These are phyloP conservation scores for Penicillium sp. DNA, from an alignment of 2,329 filamentous ascomycete genomes.

Conservation along the genomic window DNA sequence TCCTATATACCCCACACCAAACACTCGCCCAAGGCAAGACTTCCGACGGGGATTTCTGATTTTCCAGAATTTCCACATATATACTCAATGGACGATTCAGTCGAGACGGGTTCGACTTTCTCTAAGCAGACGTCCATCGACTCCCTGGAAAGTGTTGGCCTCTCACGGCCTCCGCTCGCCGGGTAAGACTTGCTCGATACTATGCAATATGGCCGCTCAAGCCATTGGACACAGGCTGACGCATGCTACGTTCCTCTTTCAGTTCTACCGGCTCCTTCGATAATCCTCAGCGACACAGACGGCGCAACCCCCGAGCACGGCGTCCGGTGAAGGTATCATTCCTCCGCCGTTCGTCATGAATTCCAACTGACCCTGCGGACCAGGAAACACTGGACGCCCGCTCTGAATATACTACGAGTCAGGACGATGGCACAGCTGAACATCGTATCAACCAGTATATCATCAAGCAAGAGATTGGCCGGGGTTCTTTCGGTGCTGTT, in stretches of 20 bases:
- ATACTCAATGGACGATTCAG: slow-evolving; percentile 22
- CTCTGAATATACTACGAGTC: slow-evolving; percentile 83
- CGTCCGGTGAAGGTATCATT: slow-evolving; percentile 64
- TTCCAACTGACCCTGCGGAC: slow-evolving; percentile 13
- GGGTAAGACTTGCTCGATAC: background rate
- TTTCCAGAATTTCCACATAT: background rate
- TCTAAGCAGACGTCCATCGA: slow-evolving; percentile 16
- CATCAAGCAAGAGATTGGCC: slow-evolving; percentile 93
- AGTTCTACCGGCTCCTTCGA: slow-evolving; percentile 54
- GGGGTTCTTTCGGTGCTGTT: slow-evolving; percentile 92
- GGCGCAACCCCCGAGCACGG: slow-evolving; percentile 62
- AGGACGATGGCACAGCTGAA: slow-evolving; percentile 77
- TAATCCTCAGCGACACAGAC: slow-evolving; percentile 69
- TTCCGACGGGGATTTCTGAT: too few species aligned
- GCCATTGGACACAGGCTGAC: slow-evolving; percentile 2
- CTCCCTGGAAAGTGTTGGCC: slow-evolving; percentile 11
- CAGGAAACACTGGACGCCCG: slow-evolving; percentile 91
- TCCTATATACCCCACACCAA: slow-evolving; percentile 27
- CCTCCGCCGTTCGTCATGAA: slow-evolving; percentile 3
- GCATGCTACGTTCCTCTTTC: background rate
- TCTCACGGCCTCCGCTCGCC: background rate
- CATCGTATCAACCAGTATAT: slow-evolving; percentile 94
- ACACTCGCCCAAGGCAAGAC: too few species aligned
- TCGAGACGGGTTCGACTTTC: slow-evolving; percentile 14
- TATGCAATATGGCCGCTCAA: background rate